Evolutionary conservation across 306 rosid genomes (phyloP).

Genomic region (Rosa multiflora): DNA sequence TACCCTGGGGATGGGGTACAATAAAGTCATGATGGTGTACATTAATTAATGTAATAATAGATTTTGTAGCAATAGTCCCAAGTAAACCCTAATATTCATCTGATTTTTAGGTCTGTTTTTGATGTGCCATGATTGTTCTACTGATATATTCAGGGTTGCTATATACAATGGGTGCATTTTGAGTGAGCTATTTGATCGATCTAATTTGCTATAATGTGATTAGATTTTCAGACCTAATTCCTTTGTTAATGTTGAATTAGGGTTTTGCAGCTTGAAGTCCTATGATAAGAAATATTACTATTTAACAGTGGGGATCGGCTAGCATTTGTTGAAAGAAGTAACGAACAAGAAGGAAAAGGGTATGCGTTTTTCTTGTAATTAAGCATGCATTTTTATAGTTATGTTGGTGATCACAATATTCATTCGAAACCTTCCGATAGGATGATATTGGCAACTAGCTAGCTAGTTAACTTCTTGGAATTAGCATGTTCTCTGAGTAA

Average conservation of each 20-base stretch:
- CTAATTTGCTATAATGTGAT: neutral
- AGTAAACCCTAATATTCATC: conserved; percentile 3
- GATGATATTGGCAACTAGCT: neutral
- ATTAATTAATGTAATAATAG: neutral
- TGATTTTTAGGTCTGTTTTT: neutral
- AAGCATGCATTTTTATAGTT: neutral
- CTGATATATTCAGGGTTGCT: neutral
- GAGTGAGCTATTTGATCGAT: neutral
- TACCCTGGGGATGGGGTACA: conserved; percentile 30
- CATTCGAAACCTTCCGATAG: neutral
- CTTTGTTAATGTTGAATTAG: neutral
- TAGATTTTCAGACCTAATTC: neutral
- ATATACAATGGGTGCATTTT: neutral
- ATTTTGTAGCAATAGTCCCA: conserved; percentile 10
- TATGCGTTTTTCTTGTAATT: neutral
- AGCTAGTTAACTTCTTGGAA: neutral
- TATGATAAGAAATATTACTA: neutral
- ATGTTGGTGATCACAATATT: conserved; percentile 3
- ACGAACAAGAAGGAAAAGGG: neutral
- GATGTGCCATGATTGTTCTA: neutral
- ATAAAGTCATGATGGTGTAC: conserved; percentile 6
- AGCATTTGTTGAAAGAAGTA: neutral
- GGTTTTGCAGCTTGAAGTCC: conserved; percentile 3
- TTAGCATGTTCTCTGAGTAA: conserved; percentile 3
- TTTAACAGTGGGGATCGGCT: conserved; percentile 11